Evolutionary conservation across 495 filamentous ascomycete genomes (phyloP).

Genomic region (Aspergillus cavernicola): DNA sequence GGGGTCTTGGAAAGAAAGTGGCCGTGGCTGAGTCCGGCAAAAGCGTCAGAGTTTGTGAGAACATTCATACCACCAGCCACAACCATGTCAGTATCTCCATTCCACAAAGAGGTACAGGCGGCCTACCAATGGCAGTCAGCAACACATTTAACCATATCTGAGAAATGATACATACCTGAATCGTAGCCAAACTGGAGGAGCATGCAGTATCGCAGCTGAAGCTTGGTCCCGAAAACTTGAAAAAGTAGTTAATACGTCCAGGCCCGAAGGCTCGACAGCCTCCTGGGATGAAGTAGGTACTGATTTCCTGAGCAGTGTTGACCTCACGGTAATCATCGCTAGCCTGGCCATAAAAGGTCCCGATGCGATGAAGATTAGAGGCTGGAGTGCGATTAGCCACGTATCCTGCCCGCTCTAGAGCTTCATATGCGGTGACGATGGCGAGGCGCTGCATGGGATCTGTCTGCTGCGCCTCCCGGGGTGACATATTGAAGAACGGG

Average conservation of each 20-base stretch:
- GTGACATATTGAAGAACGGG: constrained; percentile 36
- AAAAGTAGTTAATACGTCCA: constrained; percentile 49
- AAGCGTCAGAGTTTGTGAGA: constrained; percentile 68
- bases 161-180: constrained; percentile 39
- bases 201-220: constrained; percentile 77
- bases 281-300: constrained; percentile 77
- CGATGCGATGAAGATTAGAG: constrained; percentile 53
- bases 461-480: constrained; percentile 21
- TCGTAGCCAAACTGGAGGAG: constrained; percentile 65
- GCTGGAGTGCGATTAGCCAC: constrained; percentile 17
- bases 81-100: constrained; percentile 66
- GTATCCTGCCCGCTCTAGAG: constrained; percentile 6
- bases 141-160: neutral
- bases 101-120: constrained; percentile 64
- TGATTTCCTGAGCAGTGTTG: constrained; percentile 66
- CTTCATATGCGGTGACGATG: constrained; percentile 6
- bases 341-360: constrained; percentile 75
- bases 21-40: constrained; percentile 62
- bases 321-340: constrained; percentile 77
- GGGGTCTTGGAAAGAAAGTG: constrained; percentile 65
- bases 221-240: constrained; percentile 70
- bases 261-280: constrained; percentile 67
- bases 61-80: constrained; percentile 67
- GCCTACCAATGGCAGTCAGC: neutral
- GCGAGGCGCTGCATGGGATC: constrained; percentile 7